These are phyloP conservation scores for Ustilago lituana DNA, from an alignment of 1,284 basidiomycete species.

Conservation along the genomic window DNA sequence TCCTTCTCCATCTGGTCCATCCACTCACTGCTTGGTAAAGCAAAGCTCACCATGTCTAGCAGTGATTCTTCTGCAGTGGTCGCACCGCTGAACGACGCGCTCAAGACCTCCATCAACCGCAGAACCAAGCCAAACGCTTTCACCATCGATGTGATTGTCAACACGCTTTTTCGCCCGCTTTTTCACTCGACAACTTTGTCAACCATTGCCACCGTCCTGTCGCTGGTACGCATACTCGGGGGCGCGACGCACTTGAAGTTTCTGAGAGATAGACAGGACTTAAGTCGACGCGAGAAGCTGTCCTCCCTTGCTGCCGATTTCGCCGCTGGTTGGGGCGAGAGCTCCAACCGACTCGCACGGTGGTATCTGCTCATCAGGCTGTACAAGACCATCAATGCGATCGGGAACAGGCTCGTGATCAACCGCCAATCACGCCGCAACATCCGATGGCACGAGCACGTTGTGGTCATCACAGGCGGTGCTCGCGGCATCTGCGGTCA, in stretches of 20 bases:
- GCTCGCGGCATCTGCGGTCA: conserved; percentile 54
- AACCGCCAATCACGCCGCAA: conserved; percentile 25
- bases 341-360: conserved; percentile 16
- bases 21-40: too few relatives aligned
- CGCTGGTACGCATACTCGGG: conserved; percentile 38
- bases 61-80: not conserved
- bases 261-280: conserved; percentile 17
- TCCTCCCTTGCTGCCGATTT: conserved; percentile 14
- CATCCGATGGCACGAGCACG: conserved; percentile 48
- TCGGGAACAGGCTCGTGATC: conserved; percentile 44
- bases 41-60: conserved; percentile 28
- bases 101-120: conserved; percentile 29
- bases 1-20: too few relatives aligned
- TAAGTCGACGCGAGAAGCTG: conserved; percentile 25
- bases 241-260: conserved; percentile 37
- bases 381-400: conserved; percentile 44
- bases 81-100: conserved; percentile 21
- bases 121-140: conserved; percentile 26
- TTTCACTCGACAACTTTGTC: conserved; percentile 45
- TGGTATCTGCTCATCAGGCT: conserved; percentile 37
- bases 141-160: conserved; percentile 31
- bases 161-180: conserved; percentile 28
- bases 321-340: conserved; percentile 22
- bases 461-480: conserved; percentile 54
- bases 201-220: conserved; percentile 41